Evolutionary conservation across 108 stramenopile genomes (phyloP).

Genomic region (Pseudonitzschia pungens): DNA sequence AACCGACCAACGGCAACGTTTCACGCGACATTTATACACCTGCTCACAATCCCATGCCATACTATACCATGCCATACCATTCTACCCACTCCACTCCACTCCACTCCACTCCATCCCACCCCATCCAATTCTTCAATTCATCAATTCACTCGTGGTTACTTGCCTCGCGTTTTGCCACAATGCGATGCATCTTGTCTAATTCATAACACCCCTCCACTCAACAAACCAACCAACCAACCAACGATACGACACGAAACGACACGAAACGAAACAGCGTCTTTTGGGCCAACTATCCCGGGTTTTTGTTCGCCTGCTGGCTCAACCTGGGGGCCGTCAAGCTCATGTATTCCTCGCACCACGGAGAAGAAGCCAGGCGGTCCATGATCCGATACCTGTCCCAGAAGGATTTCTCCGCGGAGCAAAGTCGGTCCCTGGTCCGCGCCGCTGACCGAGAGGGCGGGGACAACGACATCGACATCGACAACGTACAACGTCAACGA

Average conservation of each 20-base stretch:
- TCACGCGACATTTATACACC: no score
- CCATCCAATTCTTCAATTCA: no score
- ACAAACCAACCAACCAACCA: not conserved
- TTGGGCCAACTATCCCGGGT: slow-evolving; percentile 62
- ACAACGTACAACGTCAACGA: not conserved
- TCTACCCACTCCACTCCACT: no score
- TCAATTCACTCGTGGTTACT: no score
- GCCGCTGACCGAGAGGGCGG: slow-evolving; percentile 13
- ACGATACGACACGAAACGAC: not conserved
- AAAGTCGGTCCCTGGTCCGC: not conserved
- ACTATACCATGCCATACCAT: no score
- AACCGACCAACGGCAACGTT: no score
- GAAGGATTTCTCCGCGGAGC: not conserved
- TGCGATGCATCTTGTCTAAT: no score
- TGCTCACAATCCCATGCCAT: no score
- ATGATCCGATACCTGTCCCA: slow-evolving; percentile 32
- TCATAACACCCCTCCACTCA: not conserved
- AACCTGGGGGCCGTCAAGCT: slow-evolving; percentile 74
- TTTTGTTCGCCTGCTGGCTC: slow-evolving; percentile 62
- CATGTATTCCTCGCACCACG: slow-evolving; percentile 52
- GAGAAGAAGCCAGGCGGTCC: slow-evolving; percentile 32
- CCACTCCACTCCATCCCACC: no score
- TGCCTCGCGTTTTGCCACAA: no score
- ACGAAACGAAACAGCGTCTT: slow-evolving; percentile 62
- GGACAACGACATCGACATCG: slow-evolving; percentile 21